Evolutionary conservation across 1,284 basidiomycete genomes (phyloP).

Genomic region (Cerrena zonata): DNA sequence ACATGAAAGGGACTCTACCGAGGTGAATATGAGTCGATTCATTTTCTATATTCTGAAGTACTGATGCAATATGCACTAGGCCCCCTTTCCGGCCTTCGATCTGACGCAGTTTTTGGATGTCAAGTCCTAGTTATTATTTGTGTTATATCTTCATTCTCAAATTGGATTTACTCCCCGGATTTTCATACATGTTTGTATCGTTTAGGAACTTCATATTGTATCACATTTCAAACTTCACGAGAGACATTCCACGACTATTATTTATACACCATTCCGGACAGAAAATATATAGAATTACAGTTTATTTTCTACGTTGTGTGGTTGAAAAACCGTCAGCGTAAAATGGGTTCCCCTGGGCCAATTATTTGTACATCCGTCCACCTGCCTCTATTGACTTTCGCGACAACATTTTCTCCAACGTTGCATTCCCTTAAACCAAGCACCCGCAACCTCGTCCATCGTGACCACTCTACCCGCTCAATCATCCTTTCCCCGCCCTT

Average conservation of each 20-base stretch:
- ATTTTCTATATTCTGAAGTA: neutral
- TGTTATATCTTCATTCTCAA: neutral
- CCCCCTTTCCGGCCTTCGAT: slow-evolving; percentile 43
- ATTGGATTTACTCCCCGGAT: too few relatives aligned
- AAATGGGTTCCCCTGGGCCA: slow-evolving; percentile 20
- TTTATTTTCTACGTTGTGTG: too few relatives aligned
- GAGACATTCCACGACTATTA: neutral
- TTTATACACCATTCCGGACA: too few relatives aligned
- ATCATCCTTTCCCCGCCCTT: slow-evolving; percentile 34
- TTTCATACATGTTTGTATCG: neutral
- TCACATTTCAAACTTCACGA: neutral
- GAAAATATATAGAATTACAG: too few relatives aligned
- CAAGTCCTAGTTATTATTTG: slow-evolving; percentile 25
- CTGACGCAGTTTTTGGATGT: slow-evolving; percentile 44
- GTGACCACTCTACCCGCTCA: slow-evolving; percentile 49
- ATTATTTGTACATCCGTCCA: slow-evolving; percentile 59
- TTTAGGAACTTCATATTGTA: neutral
- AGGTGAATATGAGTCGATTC: too few relatives aligned
- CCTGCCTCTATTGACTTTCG: slow-evolving; percentile 48
- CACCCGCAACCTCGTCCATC: slow-evolving; percentile 45
- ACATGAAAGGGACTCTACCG: too few relatives aligned
- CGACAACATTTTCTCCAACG: slow-evolving; percentile 35
- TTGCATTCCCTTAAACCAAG: slow-evolving; percentile 51
- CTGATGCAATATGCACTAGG: neutral
- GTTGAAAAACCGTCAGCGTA: neutral